Conservation (phyloP, 257 asterid species). For the Striga asiatica region DNA sequence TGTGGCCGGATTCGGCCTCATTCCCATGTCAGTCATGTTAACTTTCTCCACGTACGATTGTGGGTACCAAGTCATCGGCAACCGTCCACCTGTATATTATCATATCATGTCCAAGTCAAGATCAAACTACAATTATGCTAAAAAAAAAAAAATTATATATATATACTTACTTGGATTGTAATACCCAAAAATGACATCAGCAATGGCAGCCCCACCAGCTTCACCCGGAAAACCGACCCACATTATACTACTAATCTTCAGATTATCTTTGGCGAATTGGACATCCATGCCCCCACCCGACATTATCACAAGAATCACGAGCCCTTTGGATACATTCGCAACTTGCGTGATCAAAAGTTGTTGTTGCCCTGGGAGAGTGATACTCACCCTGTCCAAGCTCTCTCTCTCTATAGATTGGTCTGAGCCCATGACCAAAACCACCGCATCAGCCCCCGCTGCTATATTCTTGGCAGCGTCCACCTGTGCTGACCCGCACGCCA, state of each 20-base stretch:
- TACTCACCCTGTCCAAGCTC: slow-evolving; percentile 38
- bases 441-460: slow-evolving; percentile 62
- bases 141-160: no score
- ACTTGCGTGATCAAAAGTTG: slow-evolving; percentile 43
- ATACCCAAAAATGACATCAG: slow-evolving; percentile 57
- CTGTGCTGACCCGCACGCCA: slow-evolving; percentile 41
- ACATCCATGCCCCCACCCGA: slow-evolving; percentile 89
- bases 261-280: slow-evolving; percentile 60
- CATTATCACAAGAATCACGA: slow-evolving; percentile 80
- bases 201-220: slow-evolving; percentile 85
- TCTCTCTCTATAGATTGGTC: slow-evolving; percentile 65
- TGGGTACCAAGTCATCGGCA: slow-evolving; percentile 97
- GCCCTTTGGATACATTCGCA: slow-evolving; percentile 60
- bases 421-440: slow-evolving; percentile 72
- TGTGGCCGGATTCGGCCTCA: slow-evolving; percentile 57
- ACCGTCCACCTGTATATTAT: slow-evolving; percentile 49
- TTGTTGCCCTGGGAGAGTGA: slow-evolving; percentile 91
- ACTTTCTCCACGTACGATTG: slow-evolving; percentile 48
- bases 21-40: slow-evolving; percentile 70
- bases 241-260: slow-evolving; percentile 57
- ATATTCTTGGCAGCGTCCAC: slow-evolving; percentile 44
- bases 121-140: no score
- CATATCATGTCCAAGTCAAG: no score
- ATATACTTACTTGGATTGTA: slow-evolving; percentile 58
- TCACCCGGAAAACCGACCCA: slow-evolving; percentile 98